phyloP scores from a whole-genome alignment of 176 grass and related monocot species.

The Triticum turgidum region DNA sequence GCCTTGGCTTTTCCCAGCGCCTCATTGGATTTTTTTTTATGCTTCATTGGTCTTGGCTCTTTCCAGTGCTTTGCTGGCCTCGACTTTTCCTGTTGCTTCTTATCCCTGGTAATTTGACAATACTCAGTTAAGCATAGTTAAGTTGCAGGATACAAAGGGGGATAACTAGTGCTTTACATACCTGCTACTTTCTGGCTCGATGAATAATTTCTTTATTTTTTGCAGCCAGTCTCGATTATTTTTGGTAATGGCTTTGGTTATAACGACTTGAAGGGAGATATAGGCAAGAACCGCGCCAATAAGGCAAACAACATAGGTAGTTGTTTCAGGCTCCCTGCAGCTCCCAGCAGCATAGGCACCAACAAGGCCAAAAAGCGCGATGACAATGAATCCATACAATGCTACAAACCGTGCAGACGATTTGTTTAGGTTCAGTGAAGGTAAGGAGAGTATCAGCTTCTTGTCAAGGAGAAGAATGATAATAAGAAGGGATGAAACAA shows the following conservation, averaged over 20 bases:
- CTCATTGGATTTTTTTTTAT: neutral
- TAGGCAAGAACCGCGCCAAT: neutral
- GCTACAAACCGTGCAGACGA: neutral
- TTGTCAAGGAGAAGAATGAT: conserved; percentile 13
- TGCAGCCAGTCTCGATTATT: neutral
- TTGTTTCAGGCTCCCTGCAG: neutral
- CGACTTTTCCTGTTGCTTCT: neutral
- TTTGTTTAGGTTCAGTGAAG: neutral
- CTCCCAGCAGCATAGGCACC: conserved; percentile 24
- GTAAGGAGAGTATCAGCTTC: neutral
- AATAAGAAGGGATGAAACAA: conserved; percentile 21
- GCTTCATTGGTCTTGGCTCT: too few relatives aligned
- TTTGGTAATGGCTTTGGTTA: neutral
- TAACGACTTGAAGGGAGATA: neutral
- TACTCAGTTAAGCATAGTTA: neutral
- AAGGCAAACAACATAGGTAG: neutral
- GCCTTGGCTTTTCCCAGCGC: neutral
- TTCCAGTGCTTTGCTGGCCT: neutral
- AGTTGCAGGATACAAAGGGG: neutral
- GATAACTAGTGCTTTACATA: neutral
- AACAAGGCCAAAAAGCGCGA: neutral
- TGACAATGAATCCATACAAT: neutral
- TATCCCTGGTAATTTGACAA: neutral
- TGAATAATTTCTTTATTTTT: neutral
- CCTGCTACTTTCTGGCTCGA: neutral